Conservation (phyloP, 768 basidiomycete genomes). For the Tricholomella constricta region DNA sequence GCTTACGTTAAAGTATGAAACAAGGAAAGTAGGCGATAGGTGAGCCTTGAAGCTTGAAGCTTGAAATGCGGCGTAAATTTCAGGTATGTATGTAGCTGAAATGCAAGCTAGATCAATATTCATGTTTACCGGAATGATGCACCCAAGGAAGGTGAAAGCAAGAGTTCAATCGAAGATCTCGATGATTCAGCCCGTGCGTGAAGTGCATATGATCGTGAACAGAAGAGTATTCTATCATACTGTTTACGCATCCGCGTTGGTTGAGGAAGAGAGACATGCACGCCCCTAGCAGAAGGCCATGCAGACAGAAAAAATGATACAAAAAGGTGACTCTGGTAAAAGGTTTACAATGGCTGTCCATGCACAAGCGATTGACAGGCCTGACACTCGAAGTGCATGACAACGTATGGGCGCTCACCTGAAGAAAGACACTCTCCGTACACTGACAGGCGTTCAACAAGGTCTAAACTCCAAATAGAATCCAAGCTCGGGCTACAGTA, state of each 20-base stretch:
- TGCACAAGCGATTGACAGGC: not conserved
- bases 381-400: not conserved
- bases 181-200: not conserved
- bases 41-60: too few species aligned
- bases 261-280: not conserved
- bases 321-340: too few species aligned
- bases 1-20: too few species aligned
- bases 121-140: not conserved
- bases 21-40: too few species aligned
- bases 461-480: not conserved
- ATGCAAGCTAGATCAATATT: not conserved
- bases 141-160: not conserved
- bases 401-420: slow-evolving; percentile 9
- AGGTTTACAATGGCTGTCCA: not conserved
- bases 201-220: too few species aligned
- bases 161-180: not conserved
- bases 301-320: too few species aligned
- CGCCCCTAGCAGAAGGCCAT: too few species aligned
- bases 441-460: not conserved
- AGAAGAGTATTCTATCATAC: not conserved
- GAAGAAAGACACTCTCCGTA: not conserved
- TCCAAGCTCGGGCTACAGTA: not conserved
- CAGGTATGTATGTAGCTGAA: not conserved
- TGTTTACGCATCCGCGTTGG: not conserved
- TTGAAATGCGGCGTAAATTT: not conserved